Base-by-base conservation (phyloP, 108 stramenopile species). In the Phaeodactylum tricornutum region DNA sequence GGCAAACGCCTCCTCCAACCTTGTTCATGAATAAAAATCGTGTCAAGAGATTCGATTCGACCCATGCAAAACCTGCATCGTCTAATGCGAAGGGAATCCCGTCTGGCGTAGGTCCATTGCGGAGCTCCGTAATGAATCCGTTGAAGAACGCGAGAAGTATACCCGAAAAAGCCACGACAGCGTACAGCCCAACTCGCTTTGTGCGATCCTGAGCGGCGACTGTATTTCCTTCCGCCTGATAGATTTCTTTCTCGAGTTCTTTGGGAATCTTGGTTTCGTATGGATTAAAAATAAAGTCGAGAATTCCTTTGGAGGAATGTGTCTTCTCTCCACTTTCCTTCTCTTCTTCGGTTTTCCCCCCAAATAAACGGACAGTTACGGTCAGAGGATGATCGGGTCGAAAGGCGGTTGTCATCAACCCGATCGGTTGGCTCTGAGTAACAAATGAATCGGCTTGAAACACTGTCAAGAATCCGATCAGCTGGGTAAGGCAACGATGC, bases 21-120 rank as follows among this genome's bases (percentile, higher is more conserved):
- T 80, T 83, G 54, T 77, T 90, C 14, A 53, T 59, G n/a, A 90
- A 79, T 0, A 90, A 53, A 47, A 82, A 81, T 19, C 51, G 37
- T 15, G 39, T 47, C 0, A 89, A 0, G 11, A 48, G 60, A 47
- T 75, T 79, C 2, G 55, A 43, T 29, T 75, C 50, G 3, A 86
- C 76, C 84, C 84, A 90, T 22, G 62, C 81, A 69, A 84, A 90
- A 0, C 81, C 84, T 29, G 64, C 55, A 16, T 79, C 66, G 4
- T 41, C 44, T 30, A 87, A 51, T 0, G 29, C 17, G 29, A 48
- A 41, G 34, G 39, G 15, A 55, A 39, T 53, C 29, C 28, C 33
- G 29, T 29, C 24, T 12, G 59, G 49, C 1, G 39, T 11, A 0
- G 23, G 26, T 19, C 33, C 29, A 30, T 37, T 20, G 22, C 86